Percentiles rank a stretch among this genome's conserved stretches.
Conservation (phyloP, 768 basidiomycete genomes). For the Hortiboletus campestris region DNA sequence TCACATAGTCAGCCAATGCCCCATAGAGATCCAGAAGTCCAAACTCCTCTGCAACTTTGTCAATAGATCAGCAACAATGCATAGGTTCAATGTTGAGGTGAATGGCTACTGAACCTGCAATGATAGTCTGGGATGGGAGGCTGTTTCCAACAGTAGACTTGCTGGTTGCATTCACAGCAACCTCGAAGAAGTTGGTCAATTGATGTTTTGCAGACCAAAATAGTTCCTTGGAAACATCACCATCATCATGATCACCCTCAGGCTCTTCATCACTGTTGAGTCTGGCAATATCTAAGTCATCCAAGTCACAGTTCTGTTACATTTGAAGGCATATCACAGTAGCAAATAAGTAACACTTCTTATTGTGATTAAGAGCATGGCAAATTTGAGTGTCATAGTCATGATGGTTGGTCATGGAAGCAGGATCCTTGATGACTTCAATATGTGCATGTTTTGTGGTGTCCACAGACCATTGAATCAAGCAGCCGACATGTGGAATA, state of each 20-base stretch:
- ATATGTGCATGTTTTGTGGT: background rate
- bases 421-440: background rate
- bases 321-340: background rate
- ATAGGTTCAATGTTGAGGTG: background rate
- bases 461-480: background rate
- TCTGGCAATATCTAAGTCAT: no score
- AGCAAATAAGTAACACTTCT: background rate
- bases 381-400: background rate
- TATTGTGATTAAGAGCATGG: background rate
- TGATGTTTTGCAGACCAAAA: background rate
- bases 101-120: background rate
- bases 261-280: no score
- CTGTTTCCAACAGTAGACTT: background rate
- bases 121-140: background rate
- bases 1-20: background rate
- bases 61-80: background rate
- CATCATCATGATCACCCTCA: background rate
- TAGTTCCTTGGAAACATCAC: background rate
- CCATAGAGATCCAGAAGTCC: background rate
- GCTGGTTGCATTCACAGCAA: background rate
- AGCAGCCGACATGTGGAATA: background rate
- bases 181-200: background rate
- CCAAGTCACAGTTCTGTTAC: no score
- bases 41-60: background rate
- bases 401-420: conserved; percentile 9